Evolutionary conservation across 768 basidiomycete species (phyloP).

Genomic region (Podaxis carcinomalis): DNA sequence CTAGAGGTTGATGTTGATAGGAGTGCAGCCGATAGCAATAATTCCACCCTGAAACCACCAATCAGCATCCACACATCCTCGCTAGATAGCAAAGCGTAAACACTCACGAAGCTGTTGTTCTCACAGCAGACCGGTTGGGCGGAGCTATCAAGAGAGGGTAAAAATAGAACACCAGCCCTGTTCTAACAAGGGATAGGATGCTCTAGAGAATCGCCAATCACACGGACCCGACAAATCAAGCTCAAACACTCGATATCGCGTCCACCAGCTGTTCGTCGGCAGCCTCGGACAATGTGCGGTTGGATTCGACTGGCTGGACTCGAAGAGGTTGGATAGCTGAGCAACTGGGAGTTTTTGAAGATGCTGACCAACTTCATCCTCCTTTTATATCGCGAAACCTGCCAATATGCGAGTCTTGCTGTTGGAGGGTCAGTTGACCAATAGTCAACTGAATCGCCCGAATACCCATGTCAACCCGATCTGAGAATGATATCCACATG

Average conservation of each 20-base stretch:
- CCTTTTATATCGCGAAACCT: conserved; percentile 12
- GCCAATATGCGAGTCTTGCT: neutral
- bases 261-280: neutral
- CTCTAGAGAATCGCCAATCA: neutral
- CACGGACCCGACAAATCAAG: conserved; percentile 1
- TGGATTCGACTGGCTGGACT: neutral
- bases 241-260: neutral
- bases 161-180: neutral
- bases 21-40: conserved; percentile 32
- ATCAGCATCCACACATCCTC: neutral
- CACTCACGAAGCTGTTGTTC: conserved; percentile 31
- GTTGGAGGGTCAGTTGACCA: neutral
- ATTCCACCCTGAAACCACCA: conserved; percentile 25
- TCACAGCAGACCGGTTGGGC: conserved; percentile 34
- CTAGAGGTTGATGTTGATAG: conserved; percentile 30
- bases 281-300: neutral
- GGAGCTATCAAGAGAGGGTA: conserved; percentile 11
- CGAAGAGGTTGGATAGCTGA: conserved; percentile 4
- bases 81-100: neutral
- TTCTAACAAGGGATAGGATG: neutral
- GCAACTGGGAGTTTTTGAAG: conserved; percentile 14
- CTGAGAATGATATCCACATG: conserved; percentile 4
- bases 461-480: neutral
- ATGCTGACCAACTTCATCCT: neutral
- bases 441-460: neutral